These are phyloP conservation scores for Fonsecaea nubica DNA, from an alignment of 2,329 filamentous ascomycete species.

Conservation along the genomic window DNA sequence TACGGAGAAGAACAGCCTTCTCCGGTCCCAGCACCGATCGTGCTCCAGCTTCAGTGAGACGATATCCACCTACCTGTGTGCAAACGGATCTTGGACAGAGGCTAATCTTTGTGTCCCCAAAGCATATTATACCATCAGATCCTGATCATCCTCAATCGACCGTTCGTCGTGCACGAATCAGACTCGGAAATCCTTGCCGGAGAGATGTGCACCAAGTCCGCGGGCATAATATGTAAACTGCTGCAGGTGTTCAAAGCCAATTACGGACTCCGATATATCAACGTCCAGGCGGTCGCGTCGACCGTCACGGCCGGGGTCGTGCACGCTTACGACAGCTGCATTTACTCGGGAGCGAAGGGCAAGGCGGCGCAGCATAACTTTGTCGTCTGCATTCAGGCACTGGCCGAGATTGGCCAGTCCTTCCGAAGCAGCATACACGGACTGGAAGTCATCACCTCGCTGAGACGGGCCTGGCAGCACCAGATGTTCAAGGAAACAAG, in stretches of 20 bases:
- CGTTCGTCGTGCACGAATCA: conserved; percentile 1
- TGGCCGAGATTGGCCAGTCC: conserved; percentile 34
- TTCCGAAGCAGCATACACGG: conserved; percentile 31
- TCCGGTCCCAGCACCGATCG: not conserved
- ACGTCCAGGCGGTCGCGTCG: conserved; percentile 15
- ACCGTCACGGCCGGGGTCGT: conserved; percentile 18
- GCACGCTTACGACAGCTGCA: conserved; percentile 21
- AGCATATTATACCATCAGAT: conserved; percentile 13
- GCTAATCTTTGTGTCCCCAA: not conserved
- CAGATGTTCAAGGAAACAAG: conserved; percentile 33
- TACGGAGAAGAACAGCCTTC: not conserved
- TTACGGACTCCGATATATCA: conserved; percentile 12
- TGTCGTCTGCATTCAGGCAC: conserved; percentile 29
- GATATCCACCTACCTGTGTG: not conserved
- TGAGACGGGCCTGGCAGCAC: conserved; percentile 17
- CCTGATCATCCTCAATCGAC: conserved; percentile 17
- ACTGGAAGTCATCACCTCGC: conserved; percentile 27
- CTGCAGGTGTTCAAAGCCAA: conserved; percentile 7
- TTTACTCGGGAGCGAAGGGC: conserved; percentile 37
- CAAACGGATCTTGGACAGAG: not conserved
- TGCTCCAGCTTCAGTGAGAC: conserved; percentile 14
- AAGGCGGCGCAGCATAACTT: conserved; percentile 51
- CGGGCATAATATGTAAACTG: conserved; percentile 9
- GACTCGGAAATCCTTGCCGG: not conserved
- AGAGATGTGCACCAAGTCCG: conserved; percentile 17